Evolutionary conservation across 768 basidiomycete species (phyloP).

Genomic region (Rhodotorula sphaerocarpa): DNA sequence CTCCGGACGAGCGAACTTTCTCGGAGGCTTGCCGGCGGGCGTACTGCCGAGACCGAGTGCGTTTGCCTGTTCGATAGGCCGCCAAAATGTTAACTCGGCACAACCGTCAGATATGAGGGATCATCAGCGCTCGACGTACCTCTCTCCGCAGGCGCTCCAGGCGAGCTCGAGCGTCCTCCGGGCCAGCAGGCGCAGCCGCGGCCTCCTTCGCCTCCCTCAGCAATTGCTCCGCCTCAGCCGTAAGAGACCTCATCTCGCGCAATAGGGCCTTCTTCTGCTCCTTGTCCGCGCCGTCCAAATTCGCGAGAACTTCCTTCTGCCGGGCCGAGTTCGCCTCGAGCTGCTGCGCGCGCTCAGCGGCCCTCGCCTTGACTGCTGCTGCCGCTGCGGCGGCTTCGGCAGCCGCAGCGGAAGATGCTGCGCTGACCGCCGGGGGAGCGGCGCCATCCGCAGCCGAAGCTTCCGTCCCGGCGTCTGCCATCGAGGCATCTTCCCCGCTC

Average conservation of each 20-base stretch:
- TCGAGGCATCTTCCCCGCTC: not conserved
- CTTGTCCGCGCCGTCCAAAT: constrained; percentile 48
- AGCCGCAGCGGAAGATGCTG: constrained; percentile 44
- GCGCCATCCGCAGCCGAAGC: constrained; percentile 40
- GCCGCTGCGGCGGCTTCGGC: constrained; percentile 46
- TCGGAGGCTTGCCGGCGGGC: too few species aligned
- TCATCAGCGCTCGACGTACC: too few species aligned
- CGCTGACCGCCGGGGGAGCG: too few species aligned
- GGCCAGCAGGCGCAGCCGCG: not conserved
- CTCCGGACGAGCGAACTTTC: too few species aligned
- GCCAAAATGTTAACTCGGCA: too few species aligned
- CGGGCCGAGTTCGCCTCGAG: constrained; percentile 73
- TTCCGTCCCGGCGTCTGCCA: constrained; percentile 13
- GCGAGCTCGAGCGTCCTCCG: not conserved
- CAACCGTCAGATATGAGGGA: too few species aligned
- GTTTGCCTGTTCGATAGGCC: too few species aligned
- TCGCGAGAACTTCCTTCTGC: constrained; percentile 75
- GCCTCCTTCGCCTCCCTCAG: not conserved
- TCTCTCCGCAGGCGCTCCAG: not conserved
- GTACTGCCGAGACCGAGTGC: too few species aligned
- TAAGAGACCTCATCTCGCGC: constrained; percentile 63
- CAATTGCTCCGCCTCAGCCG: constrained; percentile 57
- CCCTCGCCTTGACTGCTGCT: constrained; percentile 49
- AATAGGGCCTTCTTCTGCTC: constrained; percentile 70
- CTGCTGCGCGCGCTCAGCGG: not conserved